These are phyloP conservation scores for Solanum tacnaense DNA, from an alignment of 257 asterid species.

Conservation along the genomic window DNA sequence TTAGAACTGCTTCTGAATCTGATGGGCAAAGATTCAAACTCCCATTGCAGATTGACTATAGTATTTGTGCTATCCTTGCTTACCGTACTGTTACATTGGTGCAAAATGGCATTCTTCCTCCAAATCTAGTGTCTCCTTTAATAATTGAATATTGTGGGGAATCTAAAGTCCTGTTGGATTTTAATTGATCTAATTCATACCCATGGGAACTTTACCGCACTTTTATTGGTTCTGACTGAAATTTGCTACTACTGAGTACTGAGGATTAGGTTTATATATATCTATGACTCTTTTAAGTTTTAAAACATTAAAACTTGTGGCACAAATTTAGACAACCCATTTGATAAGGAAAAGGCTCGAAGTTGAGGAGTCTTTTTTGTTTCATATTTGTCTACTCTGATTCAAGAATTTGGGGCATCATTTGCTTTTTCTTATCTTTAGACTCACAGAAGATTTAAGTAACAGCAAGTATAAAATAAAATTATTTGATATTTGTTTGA, in stretches of 20 bases:
- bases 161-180: constrained; percentile 2
- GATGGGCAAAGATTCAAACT: not conserved
- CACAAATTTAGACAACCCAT: constrained; percentile 3
- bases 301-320: constrained; percentile 3
- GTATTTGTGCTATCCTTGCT: not conserved
- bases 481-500: not conserved
- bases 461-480: not conserved
- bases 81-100: not conserved
- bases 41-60: not conserved
- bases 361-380: not conserved
- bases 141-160: constrained; percentile 5
- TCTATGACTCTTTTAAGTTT: not conserved
- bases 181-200: not conserved
- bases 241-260: not conserved
- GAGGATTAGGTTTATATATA: not conserved
- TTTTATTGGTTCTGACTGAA: not conserved
- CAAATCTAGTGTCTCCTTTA: not conserved
- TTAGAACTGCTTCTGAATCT: not conserved
- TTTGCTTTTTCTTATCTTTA: not conserved
- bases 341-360: not conserved
- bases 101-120: not conserved
- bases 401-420: not conserved
- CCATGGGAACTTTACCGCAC: not conserved
- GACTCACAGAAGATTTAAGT: not conserved
- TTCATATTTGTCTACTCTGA: not conserved